phyloP scores from a whole-genome alignment of 495 filamentous ascomycete species.

The Lasiosphaeris hirsuta region DNA sequence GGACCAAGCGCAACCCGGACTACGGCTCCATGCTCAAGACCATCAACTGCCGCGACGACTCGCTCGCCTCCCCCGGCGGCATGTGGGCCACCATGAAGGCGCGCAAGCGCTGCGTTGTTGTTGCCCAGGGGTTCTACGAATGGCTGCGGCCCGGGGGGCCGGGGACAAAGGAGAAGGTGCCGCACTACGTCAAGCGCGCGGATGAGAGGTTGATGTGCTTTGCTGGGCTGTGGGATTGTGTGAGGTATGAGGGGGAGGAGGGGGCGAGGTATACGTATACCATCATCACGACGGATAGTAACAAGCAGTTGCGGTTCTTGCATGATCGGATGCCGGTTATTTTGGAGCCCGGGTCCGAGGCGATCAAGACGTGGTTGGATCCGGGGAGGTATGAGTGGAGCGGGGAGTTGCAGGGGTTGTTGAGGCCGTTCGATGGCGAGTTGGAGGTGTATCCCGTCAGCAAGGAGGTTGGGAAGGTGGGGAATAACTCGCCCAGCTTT shows the following conservation, averaged over 20 bases:
- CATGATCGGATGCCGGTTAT: conserved; percentile 97
- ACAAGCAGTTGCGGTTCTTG: conserved; percentile 73
- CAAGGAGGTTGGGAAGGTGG: conserved; percentile 91
- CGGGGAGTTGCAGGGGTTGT: conserved; percentile 67
- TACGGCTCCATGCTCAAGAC: conserved; percentile 76
- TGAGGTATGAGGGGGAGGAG: conserved; percentile 61
- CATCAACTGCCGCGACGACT: conserved; percentile 95
- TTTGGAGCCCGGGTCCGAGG: conserved; percentile 68
- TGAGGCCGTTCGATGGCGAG: conserved; percentile 75
- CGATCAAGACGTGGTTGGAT: conserved; percentile 76
- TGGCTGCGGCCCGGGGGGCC: conserved; percentile 73
- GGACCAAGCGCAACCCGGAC: conserved; percentile 47
- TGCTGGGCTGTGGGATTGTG: conserved; percentile 90
- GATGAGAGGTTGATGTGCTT: conserved; percentile 85
- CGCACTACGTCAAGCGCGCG: conserved; percentile 75
- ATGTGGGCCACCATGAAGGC: conserved; percentile 93
- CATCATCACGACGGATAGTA: conserved; percentile 84
- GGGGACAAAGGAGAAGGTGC: conserved; percentile 71
- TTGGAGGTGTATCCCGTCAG: conserved; percentile 82
- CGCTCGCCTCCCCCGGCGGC: conserved; percentile 66
- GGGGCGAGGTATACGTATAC: conserved; percentile 64
- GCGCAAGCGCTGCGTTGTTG: conserved; percentile 78
- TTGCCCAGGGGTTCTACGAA: conserved; percentile 93
- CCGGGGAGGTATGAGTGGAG: conserved; percentile 69
- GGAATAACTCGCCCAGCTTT: conserved; percentile 83